Evolutionary conservation across 2,329 filamentous ascomycete genomes (phyloP).

Genomic region (Pseudogymnoascus sp.): DNA sequence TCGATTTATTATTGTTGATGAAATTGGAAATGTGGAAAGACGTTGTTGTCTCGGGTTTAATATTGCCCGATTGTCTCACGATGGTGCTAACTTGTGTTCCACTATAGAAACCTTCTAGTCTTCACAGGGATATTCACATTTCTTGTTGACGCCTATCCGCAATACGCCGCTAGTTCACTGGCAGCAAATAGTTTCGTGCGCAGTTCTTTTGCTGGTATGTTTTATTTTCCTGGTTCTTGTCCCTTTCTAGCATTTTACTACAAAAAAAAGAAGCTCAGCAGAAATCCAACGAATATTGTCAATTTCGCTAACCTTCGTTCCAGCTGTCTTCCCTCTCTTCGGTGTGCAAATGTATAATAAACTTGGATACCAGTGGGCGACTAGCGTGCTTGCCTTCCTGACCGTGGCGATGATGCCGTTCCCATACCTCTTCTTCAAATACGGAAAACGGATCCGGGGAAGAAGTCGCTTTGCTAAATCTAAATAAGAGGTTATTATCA

Average conservation of each 20-base stretch:
- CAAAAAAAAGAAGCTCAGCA: neutral
- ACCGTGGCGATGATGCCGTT: slow-evolving; percentile 56
- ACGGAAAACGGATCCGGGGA: slow-evolving; percentile 48
- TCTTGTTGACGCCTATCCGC: slow-evolving; percentile 64
- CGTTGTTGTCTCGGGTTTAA: slow-evolving; percentile 6
- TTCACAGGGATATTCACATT: slow-evolving; percentile 87
- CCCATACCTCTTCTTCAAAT: slow-evolving; percentile 54
- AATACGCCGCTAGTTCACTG: slow-evolving; percentile 68
- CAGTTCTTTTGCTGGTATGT: slow-evolving; percentile 62
- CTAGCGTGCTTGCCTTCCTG: slow-evolving; percentile 52
- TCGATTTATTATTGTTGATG: slow-evolving; percentile 17
- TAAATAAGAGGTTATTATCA: neutral
- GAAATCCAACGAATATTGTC: neutral
- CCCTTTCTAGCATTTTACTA: neutral
- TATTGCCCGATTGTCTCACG: neutral
- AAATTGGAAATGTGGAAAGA: neutral
- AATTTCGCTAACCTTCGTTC: neutral
- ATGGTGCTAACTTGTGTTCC: neutral
- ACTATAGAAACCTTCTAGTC: slow-evolving; percentile 58
- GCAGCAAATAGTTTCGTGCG: slow-evolving; percentile 77
- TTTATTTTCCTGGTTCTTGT: neutral
- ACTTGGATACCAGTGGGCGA: slow-evolving; percentile 64
- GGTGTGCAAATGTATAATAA: slow-evolving; percentile 63
- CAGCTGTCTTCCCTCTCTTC: slow-evolving; percentile 69
- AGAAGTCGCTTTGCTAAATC: slow-evolving; percentile 40